Evolutionary conservation across 2,329 filamentous ascomycete species (phyloP), one percentile per base, ranked within the genome.

Genomic region (Penicillium sp.): DNA sequence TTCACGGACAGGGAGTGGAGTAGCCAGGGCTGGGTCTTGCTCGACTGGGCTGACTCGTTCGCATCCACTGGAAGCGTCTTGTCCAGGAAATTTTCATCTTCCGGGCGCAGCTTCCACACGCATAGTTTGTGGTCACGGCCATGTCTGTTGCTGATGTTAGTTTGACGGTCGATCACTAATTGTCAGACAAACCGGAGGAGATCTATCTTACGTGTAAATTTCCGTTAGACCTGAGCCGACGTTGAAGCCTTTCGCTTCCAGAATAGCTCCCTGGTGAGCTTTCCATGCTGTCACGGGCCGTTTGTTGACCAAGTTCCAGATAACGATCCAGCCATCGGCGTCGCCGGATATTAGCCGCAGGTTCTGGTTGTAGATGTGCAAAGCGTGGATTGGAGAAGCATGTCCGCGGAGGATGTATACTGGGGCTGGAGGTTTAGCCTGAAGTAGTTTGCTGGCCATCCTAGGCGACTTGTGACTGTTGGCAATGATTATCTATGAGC

Each of bases 71-170:
- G 92, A 11, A 95, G 74, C 8, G 74, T 74, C 29, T 78, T 84
- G 60, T 84, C 87, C 56, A 95, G 63, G 3, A 62, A 50, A 1
- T 56, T 51, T 13, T 74, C 68, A 18, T 76, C 67, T 62, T 93
- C 86, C 46, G 87, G 81, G 11, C 76, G 72, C 12, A 96, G 66
- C 62, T 87, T 85, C 93, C 93, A 99, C 14, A 95, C 85, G 18
- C 87, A 78, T 40, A 97, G 78, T 63, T 84, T 88, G 66, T 93
- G 87, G 66, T 99, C 93, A 66, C 93, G 82, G 12, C 92, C 92
- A 72, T 97, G 91, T 30, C 91, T 96, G 55, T 30, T 50, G 18
- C 19, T 22, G n/a, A 45, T 22, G 19, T 64, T 50, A 61, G 46
- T 40, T 50, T 41, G 34, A 29, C 19, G 10, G 1, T 9, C 2